Conservation (phyloP, 2,329 filamentous ascomycete genomes). For the Stagonosporopsis vannaccii region DNA sequence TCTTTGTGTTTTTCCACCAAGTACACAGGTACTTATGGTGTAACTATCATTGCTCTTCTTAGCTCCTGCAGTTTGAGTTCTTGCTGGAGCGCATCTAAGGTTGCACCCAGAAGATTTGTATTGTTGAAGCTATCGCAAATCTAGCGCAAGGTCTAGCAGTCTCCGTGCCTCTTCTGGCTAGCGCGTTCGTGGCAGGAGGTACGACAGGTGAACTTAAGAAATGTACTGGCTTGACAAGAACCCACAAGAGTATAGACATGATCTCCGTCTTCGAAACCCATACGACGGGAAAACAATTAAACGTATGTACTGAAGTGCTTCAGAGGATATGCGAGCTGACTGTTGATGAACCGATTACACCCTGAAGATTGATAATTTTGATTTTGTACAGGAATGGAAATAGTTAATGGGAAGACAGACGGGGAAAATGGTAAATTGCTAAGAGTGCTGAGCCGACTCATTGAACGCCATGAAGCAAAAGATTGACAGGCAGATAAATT, state of each 20-base stretch:
- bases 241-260: not conserved
- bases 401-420: not conserved
- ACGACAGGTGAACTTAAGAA: not conserved
- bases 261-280: not conserved
- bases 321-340: not conserved
- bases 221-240: not conserved
- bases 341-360: not conserved
- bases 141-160: not conserved
- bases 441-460: not conserved
- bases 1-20: constrained; percentile 12
- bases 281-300: not conserved
- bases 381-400: not conserved
- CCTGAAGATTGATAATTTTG: not conserved
- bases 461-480: constrained; percentile 2
- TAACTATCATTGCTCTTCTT: not conserved
- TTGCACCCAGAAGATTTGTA: not conserved
- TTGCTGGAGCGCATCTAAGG: no score
- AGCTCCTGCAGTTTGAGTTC: not conserved
- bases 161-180: constrained; percentile 7
- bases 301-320: not conserved
- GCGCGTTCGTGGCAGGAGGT: not conserved
- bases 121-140: not conserved
- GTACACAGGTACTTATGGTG: not conserved
- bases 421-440: not conserved
- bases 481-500: not conserved